Percentiles rank a stretch among this genome's conserved stretches.
These are phyloP conservation scores for Colletotrichum viniferum DNA, from an alignment of 2,329 filamentous ascomycete species.

Conservation along the genomic window DNA sequence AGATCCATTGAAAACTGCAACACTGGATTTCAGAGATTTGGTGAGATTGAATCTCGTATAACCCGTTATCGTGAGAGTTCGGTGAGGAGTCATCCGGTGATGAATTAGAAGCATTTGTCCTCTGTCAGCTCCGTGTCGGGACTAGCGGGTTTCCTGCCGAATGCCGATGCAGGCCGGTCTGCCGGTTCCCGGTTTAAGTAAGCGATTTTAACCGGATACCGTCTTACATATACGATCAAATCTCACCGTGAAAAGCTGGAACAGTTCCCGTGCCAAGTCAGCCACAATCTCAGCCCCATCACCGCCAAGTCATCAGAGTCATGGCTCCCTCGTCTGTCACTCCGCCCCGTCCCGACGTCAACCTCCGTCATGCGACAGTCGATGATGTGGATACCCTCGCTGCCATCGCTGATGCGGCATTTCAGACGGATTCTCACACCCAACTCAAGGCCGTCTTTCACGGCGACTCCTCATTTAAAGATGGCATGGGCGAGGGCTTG, in stretches of 20 bases:
- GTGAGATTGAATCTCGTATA: not conserved
- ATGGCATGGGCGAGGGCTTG: conserved; percentile 25
- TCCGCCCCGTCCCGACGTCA: not conserved
- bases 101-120: not conserved
- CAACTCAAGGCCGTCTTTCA: conserved; percentile 37
- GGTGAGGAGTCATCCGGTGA: not conserved
- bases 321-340: not conserved
- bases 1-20: not conserved
- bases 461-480: conserved; percentile 30
- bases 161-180: not conserved
- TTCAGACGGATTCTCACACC: conserved; percentile 33
- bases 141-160: not conserved
- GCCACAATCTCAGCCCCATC: not conserved
- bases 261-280: not conserved
- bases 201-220: not conserved
- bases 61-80: not conserved
- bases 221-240: not conserved
- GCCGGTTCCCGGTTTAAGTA: not conserved
- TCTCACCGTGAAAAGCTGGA: not conserved
- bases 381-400: conserved; percentile 35
- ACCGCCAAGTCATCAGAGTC: not conserved
- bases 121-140: not conserved
- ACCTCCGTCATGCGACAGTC: not conserved
- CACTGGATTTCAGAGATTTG: not conserved
- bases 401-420: conserved; percentile 33